A percentile compares a stretch with the other conserved stretches of the same genome.
These are phyloP conservation scores for Fomitopsis palustris DNA, from an alignment of 1,284 basidiomycete genomes.

Conservation along the genomic window DNA sequence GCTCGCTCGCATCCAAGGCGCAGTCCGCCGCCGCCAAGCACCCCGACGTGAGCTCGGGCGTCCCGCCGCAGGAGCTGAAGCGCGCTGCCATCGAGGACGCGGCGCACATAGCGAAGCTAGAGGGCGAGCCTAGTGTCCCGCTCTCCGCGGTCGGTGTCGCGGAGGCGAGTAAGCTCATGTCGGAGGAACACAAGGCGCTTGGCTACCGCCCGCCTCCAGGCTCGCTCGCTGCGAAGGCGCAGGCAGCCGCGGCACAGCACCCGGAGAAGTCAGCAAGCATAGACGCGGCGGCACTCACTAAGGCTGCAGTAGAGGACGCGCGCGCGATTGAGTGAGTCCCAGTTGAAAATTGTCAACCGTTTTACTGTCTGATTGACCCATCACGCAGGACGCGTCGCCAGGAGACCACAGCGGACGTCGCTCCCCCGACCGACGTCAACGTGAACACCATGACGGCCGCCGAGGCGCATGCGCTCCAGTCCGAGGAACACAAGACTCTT, in stretches of 20 bases:
- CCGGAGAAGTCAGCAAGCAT: slow-evolving; percentile 21
- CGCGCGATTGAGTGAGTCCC: slow-evolving; percentile 23
- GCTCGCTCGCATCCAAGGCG: slow-evolving; percentile 28
- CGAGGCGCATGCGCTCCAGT: slow-evolving; percentile 24
- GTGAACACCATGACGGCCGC: slow-evolving; percentile 4
- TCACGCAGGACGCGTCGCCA: neutral
- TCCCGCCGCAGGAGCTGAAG: slow-evolving; percentile 12
- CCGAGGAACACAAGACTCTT: slow-evolving; percentile 23
- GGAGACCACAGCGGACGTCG: neutral
- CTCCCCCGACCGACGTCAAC: neutral
- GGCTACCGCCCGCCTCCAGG: slow-evolving; percentile 32
- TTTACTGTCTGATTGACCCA: neutral
- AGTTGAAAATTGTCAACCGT: slow-evolving; percentile 13
- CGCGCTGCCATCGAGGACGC: slow-evolving; percentile 21
- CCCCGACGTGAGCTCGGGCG: slow-evolving; percentile 13
- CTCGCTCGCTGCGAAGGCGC: slow-evolving; percentile 30
- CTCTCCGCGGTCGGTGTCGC: slow-evolving; percentile 20
- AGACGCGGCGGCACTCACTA: slow-evolving; percentile 18
- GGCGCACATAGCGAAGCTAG: slow-evolving; percentile 9
- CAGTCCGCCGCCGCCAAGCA: slow-evolving; percentile 27
- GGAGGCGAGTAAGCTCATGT: slow-evolving; percentile 30
- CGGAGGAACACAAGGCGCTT: slow-evolving; percentile 31
- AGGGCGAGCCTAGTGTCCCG: slow-evolving; percentile 7
- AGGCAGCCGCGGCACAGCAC: slow-evolving; percentile 27
- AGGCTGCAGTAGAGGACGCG: slow-evolving; percentile 16